A percentile compares a stretch with the other conserved stretches of the same genome.
These are phyloP conservation scores for Suillus subalutaceus DNA, from an alignment of 768 basidiomycete genomes.

Conservation along the genomic window DNA sequence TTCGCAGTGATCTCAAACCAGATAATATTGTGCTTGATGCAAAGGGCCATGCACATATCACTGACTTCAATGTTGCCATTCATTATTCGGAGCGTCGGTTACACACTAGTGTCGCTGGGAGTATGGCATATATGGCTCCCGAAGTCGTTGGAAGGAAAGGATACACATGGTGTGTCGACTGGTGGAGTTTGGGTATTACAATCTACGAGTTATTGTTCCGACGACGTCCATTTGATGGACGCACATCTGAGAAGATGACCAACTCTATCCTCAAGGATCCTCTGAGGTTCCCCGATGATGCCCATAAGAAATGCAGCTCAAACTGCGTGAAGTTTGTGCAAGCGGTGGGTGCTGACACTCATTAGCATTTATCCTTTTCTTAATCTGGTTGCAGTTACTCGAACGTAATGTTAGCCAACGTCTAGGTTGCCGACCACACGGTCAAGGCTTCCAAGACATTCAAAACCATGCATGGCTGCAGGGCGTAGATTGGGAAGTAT, in stretches of 20 bases:
- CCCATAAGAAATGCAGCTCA: constrained; percentile 58
- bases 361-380: not conserved
- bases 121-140: constrained; percentile 99
- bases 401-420: constrained; percentile 80
- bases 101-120: constrained; percentile 94
- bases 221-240: constrained; percentile 87
- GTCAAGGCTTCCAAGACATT: constrained; percentile 77
- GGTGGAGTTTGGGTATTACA: constrained; percentile 94
- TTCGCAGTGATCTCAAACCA: constrained; percentile 86
- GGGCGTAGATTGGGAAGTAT: constrained; percentile 80
- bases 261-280: constrained; percentile 82
- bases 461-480: constrained; percentile 85
- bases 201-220: constrained; percentile 89
- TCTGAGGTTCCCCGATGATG: constrained; percentile 76
- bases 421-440: constrained; percentile 75
- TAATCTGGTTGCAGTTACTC: constrained; percentile 58
- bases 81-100: constrained; percentile 90
- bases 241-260: constrained; percentile 86
- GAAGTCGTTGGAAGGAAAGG: constrained; percentile 92
- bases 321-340: constrained; percentile 68
- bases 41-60: constrained; percentile 93
- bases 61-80: constrained; percentile 99
- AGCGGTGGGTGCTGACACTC: constrained; percentile 51
- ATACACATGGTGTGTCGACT: constrained; percentile 92
- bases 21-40: constrained; percentile 96